phyloP scores from a whole-genome alignment of 1,284 basidiomycete species.

The Ustilago shanxiensis region DNA sequence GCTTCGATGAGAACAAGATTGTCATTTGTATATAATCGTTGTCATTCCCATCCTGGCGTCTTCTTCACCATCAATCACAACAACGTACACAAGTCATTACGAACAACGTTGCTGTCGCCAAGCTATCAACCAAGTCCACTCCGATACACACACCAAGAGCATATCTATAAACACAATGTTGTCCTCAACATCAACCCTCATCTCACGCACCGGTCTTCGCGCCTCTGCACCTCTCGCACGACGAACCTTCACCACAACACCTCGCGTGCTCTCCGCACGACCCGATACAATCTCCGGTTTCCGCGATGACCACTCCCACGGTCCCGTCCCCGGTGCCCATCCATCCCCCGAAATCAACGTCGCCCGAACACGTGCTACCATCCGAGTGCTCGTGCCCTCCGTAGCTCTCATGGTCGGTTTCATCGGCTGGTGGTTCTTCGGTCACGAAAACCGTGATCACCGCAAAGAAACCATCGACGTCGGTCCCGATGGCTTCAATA shows the following conservation, averaged over 20 bases:
- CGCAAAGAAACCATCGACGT: slow-evolving; percentile 40
- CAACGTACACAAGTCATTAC: too few species aligned
- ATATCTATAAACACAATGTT: slow-evolving; percentile 24
- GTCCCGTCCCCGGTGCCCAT: slow-evolving; percentile 41
- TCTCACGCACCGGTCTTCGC: slow-evolving; percentile 18
- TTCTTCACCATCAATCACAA: background rate
- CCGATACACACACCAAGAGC: background rate
- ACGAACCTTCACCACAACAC: slow-evolving; percentile 21
- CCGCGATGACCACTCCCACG: slow-evolving; percentile 39
- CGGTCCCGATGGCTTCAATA: slow-evolving; percentile 44
- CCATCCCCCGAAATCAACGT: slow-evolving; percentile 46
- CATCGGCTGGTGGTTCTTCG: slow-evolving; percentile 59
- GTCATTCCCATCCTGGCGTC: background rate
- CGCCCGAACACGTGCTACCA: slow-evolving; percentile 34
- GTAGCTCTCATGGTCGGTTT: slow-evolving; percentile 43
- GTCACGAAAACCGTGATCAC: slow-evolving; percentile 40
- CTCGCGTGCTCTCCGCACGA: slow-evolving; percentile 31
- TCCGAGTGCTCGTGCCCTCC: slow-evolving; percentile 47
- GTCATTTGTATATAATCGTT: slow-evolving; percentile 4
- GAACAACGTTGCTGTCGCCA: background rate
- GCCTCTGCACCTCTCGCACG: background rate
- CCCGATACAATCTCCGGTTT: slow-evolving; percentile 39
- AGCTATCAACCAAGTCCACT: too few species aligned
- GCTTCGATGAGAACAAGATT: background rate
- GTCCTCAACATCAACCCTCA: slow-evolving; percentile 13